Base-by-base conservation (phyloP, 148 eudicot genomes). In the Arbutus unedo region DNA sequence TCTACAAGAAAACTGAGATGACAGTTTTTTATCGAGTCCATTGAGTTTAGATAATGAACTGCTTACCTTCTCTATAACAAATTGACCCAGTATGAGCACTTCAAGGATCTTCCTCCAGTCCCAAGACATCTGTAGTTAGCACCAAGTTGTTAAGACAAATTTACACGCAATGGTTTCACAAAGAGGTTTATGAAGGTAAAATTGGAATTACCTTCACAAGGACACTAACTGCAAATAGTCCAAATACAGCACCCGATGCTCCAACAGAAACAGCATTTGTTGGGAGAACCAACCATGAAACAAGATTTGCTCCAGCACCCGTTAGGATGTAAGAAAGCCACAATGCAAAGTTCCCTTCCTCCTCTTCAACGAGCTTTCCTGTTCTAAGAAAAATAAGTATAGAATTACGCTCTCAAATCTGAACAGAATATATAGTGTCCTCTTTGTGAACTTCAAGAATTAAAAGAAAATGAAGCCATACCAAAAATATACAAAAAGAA, bases 361-460 rank as follows among this genome's bases (percentile, higher is more conserved):
- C 98, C 83, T 96, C 99, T 91, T 94, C 99, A 83, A 96, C 98
- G 38, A 96, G 97, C 88, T 94, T 96, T 85, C 99, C 99, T 96
- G 90, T 62, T 60, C 48, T 78, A 85, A 72, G 45, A 64, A 70
- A 47, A 56, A 55, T 19, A 48, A 56, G 0, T n/a, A 6, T 18
- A 15, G 23, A 44, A 77, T 57, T 82, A 53, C 70, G 55, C 8
- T 49, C 31, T 66, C 38, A 16, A 21, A 49, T 25, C 48, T 84
- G 11, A 15, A 21, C 13, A n/a, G 25, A 21, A 10, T 47, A 31
- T 5, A 31, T 16, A 71, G 3, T 15, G 38, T 47, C 66, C 54
- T 77, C 25, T 64, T 16, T 38, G 4, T 8, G 16, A 73, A 77
- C 72, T 66, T 60, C 15, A 56, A 67, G 71, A 43, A 41, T 54